Evolutionary conservation across 805 yeast genomes (phyloP).

Genomic region (Pichia cephalocereana): DNA sequence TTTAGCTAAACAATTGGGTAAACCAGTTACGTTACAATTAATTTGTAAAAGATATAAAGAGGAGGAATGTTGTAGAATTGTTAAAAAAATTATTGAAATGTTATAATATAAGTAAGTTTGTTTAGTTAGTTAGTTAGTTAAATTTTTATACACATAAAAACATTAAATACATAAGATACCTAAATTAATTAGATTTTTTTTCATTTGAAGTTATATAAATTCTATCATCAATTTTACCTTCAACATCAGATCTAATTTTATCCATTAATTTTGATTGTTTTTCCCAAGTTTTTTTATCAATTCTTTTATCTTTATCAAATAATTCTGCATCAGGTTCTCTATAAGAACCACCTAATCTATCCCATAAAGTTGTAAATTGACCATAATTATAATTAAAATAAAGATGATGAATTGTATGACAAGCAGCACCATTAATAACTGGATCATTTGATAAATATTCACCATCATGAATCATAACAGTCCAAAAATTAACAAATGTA

Average conservation of each 20-base stretch:
- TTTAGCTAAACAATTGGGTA: too few relatives aligned
- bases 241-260: conserved; percentile 65
- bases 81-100: too few relatives aligned
- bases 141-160: too few relatives aligned
- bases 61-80: too few relatives aligned
- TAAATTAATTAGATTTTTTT: conserved; percentile 7
- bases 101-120: too few relatives aligned
- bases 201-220: conserved; percentile 51
- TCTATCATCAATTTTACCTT: conserved; percentile 71
- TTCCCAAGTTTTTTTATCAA: conserved; percentile 54
- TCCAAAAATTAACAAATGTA: conserved; percentile 93
- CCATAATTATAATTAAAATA: conserved; percentile 98
- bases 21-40: too few relatives aligned
- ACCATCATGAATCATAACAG: conserved; percentile 98
- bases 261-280: conserved; percentile 71
- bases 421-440: conserved; percentile 93
- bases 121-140: too few relatives aligned
- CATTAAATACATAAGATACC: too few relatives aligned
- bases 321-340: conserved; percentile 85
- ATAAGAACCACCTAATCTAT: conserved; percentile 88
- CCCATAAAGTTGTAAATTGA: conserved; percentile 98
- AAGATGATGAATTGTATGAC: conserved; percentile 94
- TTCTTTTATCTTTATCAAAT: conserved; percentile 55
- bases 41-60: too few relatives aligned
- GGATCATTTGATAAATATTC: conserved; percentile 92